A percentile compares a stretch with the other conserved stretches of the same genome.
phyloP scores from a whole-genome alignment of 352 stramenopile species.

The Globisporangium yorkense region DNA sequence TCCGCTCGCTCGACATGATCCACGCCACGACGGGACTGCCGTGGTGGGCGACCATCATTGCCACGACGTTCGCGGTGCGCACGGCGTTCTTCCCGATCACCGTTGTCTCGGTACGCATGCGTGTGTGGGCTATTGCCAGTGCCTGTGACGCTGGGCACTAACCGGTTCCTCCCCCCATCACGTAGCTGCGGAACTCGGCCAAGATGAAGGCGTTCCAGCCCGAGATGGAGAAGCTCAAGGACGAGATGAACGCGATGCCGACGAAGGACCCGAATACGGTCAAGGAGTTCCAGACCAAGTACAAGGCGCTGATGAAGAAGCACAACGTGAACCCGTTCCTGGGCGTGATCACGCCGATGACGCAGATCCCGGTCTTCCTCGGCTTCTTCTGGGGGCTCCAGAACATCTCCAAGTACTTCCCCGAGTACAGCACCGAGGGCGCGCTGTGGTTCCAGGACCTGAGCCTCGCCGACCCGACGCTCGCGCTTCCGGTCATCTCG shows the following conservation, averaged over 20 bases:
- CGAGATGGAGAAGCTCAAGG: constrained; percentile 78
- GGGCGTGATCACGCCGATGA: constrained; percentile 62
- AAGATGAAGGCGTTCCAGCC: constrained; percentile 82
- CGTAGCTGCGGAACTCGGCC: constrained; percentile 74
- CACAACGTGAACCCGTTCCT: constrained; percentile 75
- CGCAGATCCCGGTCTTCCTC: constrained; percentile 82
- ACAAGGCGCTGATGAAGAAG: constrained; percentile 79
- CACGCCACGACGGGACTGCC: constrained; percentile 77
- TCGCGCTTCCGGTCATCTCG: constrained; percentile 75
- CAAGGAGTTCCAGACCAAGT: constrained; percentile 59
- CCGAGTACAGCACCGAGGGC: constrained; percentile 68
- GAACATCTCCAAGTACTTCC: constrained; percentile 75
- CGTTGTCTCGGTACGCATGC: constrained; percentile 55
- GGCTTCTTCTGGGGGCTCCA: constrained; percentile 83
- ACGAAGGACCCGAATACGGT: constrained; percentile 42
- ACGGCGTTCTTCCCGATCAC: constrained; percentile 71
- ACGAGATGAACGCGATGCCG: constrained; percentile 52
- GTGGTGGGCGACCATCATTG: constrained; percentile 86
- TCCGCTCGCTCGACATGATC: constrained; percentile 66
- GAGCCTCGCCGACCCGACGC: constrained; percentile 62
- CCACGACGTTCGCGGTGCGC: constrained; percentile 72
- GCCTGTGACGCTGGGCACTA: neutral
- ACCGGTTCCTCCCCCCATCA: neutral
- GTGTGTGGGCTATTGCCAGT: neutral
- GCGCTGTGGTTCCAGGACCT: constrained; percentile 80